phyloP scores from a whole-genome alignment of 163 green algal species.

The Chlorella variabilis region DNA sequence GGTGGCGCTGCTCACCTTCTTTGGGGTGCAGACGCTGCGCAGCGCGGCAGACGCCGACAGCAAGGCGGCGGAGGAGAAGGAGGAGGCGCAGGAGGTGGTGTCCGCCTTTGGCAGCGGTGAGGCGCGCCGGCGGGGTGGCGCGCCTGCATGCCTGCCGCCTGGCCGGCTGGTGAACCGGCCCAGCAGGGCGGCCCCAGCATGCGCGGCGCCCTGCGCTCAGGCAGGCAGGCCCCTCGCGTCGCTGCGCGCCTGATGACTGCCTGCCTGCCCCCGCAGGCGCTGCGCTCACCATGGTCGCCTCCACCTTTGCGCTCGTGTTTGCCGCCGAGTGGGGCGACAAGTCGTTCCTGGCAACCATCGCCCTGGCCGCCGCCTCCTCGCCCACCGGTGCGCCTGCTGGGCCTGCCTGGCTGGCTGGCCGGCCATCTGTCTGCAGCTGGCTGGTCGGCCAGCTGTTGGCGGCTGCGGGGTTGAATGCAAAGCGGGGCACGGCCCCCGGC shows the following conservation, averaged over 20 bases:
- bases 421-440: too few species aligned
- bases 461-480: conserved; percentile 25
- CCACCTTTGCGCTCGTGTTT: conserved; percentile 97
- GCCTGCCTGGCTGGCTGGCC: neutral
- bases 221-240: too few species aligned
- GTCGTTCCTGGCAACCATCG: conserved; percentile 98
- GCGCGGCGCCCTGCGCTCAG: too few species aligned
- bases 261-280: conserved; percentile 32
- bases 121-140: neutral
- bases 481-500: too few species aligned
- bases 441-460: too few species aligned
- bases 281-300: conserved; percentile 65
- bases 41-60: conserved; percentile 70
- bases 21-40: conserved; percentile 85
- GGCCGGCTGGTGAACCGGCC: neutral
- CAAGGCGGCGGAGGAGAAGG: conserved; percentile 78
- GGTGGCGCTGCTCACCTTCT: conserved; percentile 84
- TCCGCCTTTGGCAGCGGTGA: conserved; percentile 46
- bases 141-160: too few species aligned
- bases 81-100: conserved; percentile 87
- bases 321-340: conserved; percentile 99
- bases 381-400: conserved; percentile 54
- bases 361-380: conserved; percentile 87
- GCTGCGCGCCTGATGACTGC: too few species aligned
- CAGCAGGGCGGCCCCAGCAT: neutral